Evolutionary conservation across 306 rosid genomes (phyloP).

Genomic region (Cajanus cajan): DNA sequence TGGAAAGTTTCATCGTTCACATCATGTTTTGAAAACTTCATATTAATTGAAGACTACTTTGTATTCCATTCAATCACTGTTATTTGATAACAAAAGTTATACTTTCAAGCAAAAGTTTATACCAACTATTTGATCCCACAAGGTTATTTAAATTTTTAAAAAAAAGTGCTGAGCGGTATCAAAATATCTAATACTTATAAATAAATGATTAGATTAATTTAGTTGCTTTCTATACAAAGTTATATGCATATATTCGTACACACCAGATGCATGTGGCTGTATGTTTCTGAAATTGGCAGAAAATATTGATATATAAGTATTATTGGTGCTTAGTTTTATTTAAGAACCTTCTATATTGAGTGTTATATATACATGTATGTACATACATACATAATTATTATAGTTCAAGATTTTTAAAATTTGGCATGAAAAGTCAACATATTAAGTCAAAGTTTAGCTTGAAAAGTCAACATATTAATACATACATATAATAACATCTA

Average conservation of each 20-base stretch:
- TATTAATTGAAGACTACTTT: not conserved
- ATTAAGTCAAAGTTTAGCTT: not conserved
- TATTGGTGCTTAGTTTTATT: not conserved
- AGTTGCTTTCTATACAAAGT: not conserved
- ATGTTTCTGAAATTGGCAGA: not conserved
- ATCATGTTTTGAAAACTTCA: not conserved
- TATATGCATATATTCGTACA: not conserved
- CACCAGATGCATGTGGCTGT: not conserved
- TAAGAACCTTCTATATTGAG: not conserved
- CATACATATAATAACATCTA: too few species aligned
- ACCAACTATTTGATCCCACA: constrained; percentile 7
- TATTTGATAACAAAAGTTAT: not conserved
- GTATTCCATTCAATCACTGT: not conserved
- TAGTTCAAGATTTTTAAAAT: not conserved
- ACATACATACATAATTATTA: not conserved
- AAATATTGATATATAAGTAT: not conserved
- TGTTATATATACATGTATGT: not conserved
- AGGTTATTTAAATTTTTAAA: not conserved
- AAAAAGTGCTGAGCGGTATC: not conserved
- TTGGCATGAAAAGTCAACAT: not conserved
- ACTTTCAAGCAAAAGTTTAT: not conserved
- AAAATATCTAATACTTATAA: not conserved
- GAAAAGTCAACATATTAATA: too few species aligned
- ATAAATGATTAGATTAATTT: not conserved
- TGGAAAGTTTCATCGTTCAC: not conserved